Conservation (phyloP, 106 monocot genomes). For the Platanthera zijinensis region DNA sequence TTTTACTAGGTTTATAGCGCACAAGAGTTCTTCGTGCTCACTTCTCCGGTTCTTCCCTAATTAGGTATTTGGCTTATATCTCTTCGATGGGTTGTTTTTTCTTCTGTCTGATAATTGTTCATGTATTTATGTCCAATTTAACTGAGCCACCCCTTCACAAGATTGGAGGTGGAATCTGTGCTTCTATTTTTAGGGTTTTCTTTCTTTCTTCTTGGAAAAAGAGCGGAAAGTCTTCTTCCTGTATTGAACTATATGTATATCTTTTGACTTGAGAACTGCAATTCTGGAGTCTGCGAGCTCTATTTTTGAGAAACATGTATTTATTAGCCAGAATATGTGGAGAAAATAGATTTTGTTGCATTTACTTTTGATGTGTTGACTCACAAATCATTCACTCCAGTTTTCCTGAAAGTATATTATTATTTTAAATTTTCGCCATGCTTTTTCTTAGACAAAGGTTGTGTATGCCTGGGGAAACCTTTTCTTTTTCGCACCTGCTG, state of each 20-base stretch:
- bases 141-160: neutral
- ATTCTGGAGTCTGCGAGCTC: neutral
- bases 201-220: neutral
- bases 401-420: neutral
- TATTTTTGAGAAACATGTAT: neutral
- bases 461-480: neutral
- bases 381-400: neutral
- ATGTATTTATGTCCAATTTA: neutral
- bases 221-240: neutral
- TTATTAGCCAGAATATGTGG: neutral
- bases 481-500: slow-evolving; percentile 5
- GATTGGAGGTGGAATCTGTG: neutral
- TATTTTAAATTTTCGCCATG: neutral
- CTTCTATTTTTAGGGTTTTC: neutral
- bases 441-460: neutral
- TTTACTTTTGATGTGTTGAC: neutral
- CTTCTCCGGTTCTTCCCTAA: neutral
- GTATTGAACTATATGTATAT: neutral
- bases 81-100: neutral
- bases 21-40: neutral
- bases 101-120: neutral
- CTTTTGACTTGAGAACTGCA: neutral
- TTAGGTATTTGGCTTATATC: neutral
- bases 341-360: neutral
- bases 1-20: slow-evolving; percentile 17